Conservation (phyloP, 2,329 filamentous ascomycete genomes). For the Ustulina deusta region DNA sequence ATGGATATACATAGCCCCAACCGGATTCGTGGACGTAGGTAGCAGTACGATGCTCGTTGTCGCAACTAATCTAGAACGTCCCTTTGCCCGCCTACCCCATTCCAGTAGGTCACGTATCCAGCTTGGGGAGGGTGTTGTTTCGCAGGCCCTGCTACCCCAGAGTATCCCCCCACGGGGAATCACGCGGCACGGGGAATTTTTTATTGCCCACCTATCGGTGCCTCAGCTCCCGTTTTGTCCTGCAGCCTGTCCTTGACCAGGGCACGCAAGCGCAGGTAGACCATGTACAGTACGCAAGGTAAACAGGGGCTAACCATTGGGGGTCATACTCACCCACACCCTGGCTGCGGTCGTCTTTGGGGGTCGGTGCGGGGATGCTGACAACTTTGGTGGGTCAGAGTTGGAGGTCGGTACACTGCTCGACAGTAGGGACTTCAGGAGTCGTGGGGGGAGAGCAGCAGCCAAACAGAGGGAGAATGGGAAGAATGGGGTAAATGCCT, state of each 20-base stretch:
- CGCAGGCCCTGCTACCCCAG: not conserved
- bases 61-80: not conserved
- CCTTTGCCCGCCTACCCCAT: not conserved
- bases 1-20: too few relatives aligned
- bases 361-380: not conserved
- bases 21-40: not conserved
- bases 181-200: constrained; percentile 13
- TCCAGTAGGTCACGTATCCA: not conserved
- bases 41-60: not conserved
- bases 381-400: too few relatives aligned
- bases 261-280: not conserved
- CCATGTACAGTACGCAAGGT: not conserved
- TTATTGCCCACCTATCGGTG: not conserved
- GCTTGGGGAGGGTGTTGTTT: not conserved
- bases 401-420: too few relatives aligned
- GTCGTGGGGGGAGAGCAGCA: not conserved
- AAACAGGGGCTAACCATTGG: constrained; percentile 4
- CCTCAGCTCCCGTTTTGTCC: not conserved
- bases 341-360: not conserved
- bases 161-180: constrained; percentile 16
- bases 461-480: not conserved
- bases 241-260: not conserved
- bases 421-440: too few relatives aligned
- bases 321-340: constrained; percentile 16
- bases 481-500: not conserved